Percentiles rank a stretch among this genome's conserved stretches.
Conservation (phyloP, 352 stramenopile genomes). For the Phytophthora palmivora region DNA sequence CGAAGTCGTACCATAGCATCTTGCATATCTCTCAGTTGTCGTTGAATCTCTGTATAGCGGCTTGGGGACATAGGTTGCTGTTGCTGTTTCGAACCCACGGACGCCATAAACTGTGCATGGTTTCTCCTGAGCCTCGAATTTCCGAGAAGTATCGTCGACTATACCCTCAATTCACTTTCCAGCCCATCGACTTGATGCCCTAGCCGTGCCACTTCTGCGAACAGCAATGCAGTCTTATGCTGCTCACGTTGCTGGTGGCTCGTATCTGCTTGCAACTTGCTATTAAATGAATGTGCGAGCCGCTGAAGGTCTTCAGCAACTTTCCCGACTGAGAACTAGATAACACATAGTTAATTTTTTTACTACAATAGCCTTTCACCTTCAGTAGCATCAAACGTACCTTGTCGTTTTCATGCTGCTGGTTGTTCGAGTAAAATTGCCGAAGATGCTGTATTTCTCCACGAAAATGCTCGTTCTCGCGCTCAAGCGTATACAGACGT, state of each 20-base stretch:
- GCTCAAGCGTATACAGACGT: conserved; percentile 54
- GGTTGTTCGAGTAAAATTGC: conserved; percentile 61
- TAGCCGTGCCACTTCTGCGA: conserved; percentile 66
- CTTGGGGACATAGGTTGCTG: conserved; percentile 35
- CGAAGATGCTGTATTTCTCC: conserved; percentile 64
- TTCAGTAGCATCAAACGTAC: conserved; percentile 26
- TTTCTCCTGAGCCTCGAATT: conserved; percentile 58
- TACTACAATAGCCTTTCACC: neutral
- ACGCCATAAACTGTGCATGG: conserved; percentile 39
- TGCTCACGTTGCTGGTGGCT: conserved; percentile 66
- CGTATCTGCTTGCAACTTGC: conserved; percentile 63
- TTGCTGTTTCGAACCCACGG: conserved; percentile 41
- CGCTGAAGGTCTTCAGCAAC: conserved; percentile 66
- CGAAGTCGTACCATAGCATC: conserved; percentile 53
- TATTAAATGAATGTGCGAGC: conserved; percentile 56
- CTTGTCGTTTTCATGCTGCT: conserved; percentile 64
- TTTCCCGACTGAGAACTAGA: conserved; percentile 23
- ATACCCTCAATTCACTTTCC: conserved; percentile 39
- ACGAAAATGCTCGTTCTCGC: conserved; percentile 65
- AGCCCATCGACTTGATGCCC: conserved; percentile 56
- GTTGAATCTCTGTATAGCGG: conserved; percentile 29
- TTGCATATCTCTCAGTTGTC: conserved; percentile 47
- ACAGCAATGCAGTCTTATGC: conserved; percentile 72
- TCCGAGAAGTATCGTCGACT: conserved; percentile 42
- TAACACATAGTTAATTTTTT: too few species aligned